These are phyloP conservation scores for Neurospora hispaniola DNA, from an alignment of 495 filamentous ascomycete species.

Conservation along the genomic window DNA sequence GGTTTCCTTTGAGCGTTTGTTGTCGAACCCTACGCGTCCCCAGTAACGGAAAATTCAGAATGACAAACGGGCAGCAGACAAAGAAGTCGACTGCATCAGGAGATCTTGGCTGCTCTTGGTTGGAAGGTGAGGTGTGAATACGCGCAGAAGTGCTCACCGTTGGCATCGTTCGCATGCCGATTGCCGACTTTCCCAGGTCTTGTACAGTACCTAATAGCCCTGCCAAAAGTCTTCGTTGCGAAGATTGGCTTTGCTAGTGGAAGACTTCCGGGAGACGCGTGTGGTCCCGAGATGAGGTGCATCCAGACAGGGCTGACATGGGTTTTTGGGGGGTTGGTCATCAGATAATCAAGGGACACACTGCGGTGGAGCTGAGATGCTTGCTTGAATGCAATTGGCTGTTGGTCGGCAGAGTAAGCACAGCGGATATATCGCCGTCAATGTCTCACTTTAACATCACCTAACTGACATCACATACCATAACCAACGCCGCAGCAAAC, in stretches of 20 bases:
- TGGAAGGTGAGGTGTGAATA: neutral
- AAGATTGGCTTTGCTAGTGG: neutral
- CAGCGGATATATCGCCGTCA: neutral
- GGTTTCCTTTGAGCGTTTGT: neutral
- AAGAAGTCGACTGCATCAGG: neutral
- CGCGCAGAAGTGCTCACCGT: neutral
- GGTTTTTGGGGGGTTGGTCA: neutral
- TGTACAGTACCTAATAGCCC: neutral
- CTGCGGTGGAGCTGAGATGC: neutral
- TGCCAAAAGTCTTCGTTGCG: neutral
- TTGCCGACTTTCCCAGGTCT: neutral
- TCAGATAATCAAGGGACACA: neutral
- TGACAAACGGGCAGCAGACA: neutral
- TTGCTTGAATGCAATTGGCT: neutral
- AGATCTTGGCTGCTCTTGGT: neutral
- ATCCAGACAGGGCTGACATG: neutral
- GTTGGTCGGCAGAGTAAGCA: neutral
- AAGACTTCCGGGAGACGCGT: neutral
- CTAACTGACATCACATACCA: constrained; percentile 5
- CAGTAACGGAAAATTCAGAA: neutral
- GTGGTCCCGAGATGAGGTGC: neutral
- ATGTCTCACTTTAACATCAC: constrained; percentile 8
- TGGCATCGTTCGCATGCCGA: neutral
- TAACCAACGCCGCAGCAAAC: constrained; percentile 5
- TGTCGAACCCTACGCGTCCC: neutral